Base-by-base conservation (phyloP, 1,139 yeast species). In the Kurtzmaniella quercitrusa region DNA sequence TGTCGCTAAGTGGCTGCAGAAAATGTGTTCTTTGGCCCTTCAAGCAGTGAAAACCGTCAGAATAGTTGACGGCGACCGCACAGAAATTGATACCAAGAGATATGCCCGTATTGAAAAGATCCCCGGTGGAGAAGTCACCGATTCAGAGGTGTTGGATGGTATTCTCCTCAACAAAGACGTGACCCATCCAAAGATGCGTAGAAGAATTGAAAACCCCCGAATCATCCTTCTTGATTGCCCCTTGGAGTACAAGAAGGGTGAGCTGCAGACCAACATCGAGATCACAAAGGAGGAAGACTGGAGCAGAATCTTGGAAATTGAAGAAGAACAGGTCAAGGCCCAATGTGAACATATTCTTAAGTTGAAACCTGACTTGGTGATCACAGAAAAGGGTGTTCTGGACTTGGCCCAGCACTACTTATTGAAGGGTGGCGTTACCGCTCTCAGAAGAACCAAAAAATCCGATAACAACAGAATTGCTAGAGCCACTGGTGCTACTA, bases 301-400 rank as follows among this genome's bases (percentile, higher is more conserved):
- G 98, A 85, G 85, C 64, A 81, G 98, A 67, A 82, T 91, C 51
- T 74, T 94, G 58, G 93, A 93, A 69, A 93, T 94, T 59, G 99
- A 94, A 70, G 99, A 94, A 70, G 98, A 94, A 65, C 99, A 94
- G 69, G 93, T 94, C 50, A 85, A 85, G 60, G 60, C 77, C 46
- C 72, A 93, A 74, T 91, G 98, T 68, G 96, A 89, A 48, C 86
- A 83, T 55, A 79, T 94, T 51, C 75, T 91, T 53, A 80, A 85
- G 48, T 81, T 88, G 62, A 88, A 89, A 62, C 98, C 98, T 16
- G 96, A 88, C 62, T 76, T 94, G 58, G 97, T 94, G 38, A 85
- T 94, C 53, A 94, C 98, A 43, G 99, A 94, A 66, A 94, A 94
- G 76, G 99, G 99, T 53, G 98, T 94, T 21, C 86, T 96, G 44